Evolutionary conservation across 139 green algal species (phyloP).

Genomic region (Coelastrella sp.): DNA sequence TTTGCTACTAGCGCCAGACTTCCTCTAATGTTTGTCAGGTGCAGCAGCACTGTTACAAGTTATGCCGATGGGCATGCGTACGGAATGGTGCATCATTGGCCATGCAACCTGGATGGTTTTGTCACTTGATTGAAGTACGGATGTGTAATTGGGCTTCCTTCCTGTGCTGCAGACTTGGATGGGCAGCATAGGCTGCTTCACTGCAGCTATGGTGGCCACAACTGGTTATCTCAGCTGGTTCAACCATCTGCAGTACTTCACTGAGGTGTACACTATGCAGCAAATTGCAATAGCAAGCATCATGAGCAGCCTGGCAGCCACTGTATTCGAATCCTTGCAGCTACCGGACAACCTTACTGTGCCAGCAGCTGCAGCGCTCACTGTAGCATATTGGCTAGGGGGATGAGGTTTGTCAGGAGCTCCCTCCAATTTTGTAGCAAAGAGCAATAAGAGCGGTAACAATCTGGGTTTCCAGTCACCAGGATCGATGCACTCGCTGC

Average conservation of each 20-base stretch:
- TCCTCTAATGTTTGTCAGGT: too few relatives aligned
- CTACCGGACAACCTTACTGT: neutral
- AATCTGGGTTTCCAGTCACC: neutral
- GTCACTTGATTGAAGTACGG: too few relatives aligned
- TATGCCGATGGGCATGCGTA: too few relatives aligned
- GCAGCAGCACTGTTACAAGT: too few relatives aligned
- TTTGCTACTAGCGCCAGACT: too few relatives aligned
- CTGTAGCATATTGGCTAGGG: neutral
- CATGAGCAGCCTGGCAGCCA: conserved; percentile 11
- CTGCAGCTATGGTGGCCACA: neutral
- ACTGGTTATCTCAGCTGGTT: neutral
- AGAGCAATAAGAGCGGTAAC: neutral
- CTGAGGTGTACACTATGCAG: too few relatives aligned
- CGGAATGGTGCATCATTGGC: too few relatives aligned
- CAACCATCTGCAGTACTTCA: conserved; percentile 4
- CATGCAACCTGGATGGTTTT: too few relatives aligned
- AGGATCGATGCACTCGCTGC: neutral
- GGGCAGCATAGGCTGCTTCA: conserved; percentile 9
- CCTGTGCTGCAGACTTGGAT: conserved; percentile 30
- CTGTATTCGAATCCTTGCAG: neutral
- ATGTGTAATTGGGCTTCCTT: neutral
- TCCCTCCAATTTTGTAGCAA: neutral
- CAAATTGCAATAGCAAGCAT: neutral
- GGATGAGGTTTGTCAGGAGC: too few relatives aligned
- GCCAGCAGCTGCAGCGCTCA: neutral